phyloP scores from a whole-genome alignment of 306 rosid genomes.

The Vigna angularis region DNA sequence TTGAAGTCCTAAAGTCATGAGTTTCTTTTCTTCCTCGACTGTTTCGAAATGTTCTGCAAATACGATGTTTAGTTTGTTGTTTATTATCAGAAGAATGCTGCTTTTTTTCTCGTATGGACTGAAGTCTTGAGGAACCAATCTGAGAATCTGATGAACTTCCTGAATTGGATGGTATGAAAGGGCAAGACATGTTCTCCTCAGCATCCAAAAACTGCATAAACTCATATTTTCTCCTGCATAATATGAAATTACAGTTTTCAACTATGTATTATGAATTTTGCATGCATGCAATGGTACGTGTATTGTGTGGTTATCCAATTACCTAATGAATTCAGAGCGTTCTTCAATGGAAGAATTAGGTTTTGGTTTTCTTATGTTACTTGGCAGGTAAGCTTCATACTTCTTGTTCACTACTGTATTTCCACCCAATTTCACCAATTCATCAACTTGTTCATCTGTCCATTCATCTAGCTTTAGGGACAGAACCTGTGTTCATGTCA shows the following conservation, averaged over 20 bases:
- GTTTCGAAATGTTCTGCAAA: slow-evolving; percentile 76
- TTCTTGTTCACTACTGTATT: slow-evolving; percentile 69
- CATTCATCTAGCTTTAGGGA: slow-evolving; percentile 92
- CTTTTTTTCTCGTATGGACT: slow-evolving; percentile 51
- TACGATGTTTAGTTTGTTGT: slow-evolving; percentile 60
- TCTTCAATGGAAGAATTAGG: slow-evolving; percentile 78
- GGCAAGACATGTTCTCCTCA: slow-evolving; percentile 59
- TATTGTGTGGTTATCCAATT: slow-evolving; percentile 8
- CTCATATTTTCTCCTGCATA: slow-evolving; percentile 90
- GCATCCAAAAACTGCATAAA: slow-evolving; percentile 56
- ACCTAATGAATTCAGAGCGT: slow-evolving; percentile 86
- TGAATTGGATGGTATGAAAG: slow-evolving; percentile 53
- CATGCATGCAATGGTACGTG: not conserved
- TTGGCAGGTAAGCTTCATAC: slow-evolving; percentile 80
- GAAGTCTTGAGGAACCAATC: slow-evolving; percentile 38
- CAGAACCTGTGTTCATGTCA: slow-evolving; percentile 66
- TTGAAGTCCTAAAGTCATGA: slow-evolving; percentile 55
- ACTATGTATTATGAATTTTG: not conserved
- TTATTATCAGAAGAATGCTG: slow-evolving; percentile 59
- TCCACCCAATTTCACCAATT: slow-evolving; percentile 75
- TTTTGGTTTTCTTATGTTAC: slow-evolving; percentile 61
- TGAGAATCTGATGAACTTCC: slow-evolving; percentile 37
- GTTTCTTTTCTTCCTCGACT: slow-evolving; percentile 82
- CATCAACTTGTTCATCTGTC: slow-evolving; percentile 86
- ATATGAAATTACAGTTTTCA: slow-evolving; percentile 28